Evolutionary conservation across 148 eudicot species (phyloP), one percentile per base, ranked within the genome.

Genomic region (Chenopodium berlandieri): DNA sequence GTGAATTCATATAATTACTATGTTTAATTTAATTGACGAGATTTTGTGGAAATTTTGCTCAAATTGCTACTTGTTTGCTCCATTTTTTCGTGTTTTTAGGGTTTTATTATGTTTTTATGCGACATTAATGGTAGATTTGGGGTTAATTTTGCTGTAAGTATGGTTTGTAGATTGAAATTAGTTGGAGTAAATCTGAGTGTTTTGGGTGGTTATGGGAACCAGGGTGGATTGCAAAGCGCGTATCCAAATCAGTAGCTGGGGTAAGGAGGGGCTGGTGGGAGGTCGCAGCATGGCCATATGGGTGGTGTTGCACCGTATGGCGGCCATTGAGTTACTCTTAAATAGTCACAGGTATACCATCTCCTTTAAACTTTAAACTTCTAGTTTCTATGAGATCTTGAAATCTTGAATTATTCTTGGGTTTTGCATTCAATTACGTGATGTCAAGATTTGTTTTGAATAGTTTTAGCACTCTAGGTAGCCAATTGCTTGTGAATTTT

Each of bases 191-290:
- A 40, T 31, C 83, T 79, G 0, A 88, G 83, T 86, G 90, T 82
- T 76, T 69, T 82, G 74, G 89, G 91, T 19, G 90, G 92, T 31
- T 91, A 90, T 86, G 93, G 89, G 27, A 79, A 74, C 23, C 94
- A 88, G 71, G 88, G 84, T 2, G 91, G 86, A 6, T 74, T 86
- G 82, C 92, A 87, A 82, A 81, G 88, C 7, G 92, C 85, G 0
- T 91, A 92, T 47, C 90, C 81, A 47, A 88, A 86, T 82, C 91
- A 86, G 58, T 92, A 94, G 81, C 83, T 90, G 87, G 96, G 96
- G 63, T 96, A 90, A 81, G 97, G 95, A 62, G 92, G 87, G 1
- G 31, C 86, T 8, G 88, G 89, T 8, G 88, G 89, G 37, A 87
- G 97, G 85, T 82, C 90, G 1, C 92, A 86, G 80, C 90, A 88